phyloP scores from a whole-genome alignment of 108 stramenopile genomes.

The Nitzschia sp. region DNA sequence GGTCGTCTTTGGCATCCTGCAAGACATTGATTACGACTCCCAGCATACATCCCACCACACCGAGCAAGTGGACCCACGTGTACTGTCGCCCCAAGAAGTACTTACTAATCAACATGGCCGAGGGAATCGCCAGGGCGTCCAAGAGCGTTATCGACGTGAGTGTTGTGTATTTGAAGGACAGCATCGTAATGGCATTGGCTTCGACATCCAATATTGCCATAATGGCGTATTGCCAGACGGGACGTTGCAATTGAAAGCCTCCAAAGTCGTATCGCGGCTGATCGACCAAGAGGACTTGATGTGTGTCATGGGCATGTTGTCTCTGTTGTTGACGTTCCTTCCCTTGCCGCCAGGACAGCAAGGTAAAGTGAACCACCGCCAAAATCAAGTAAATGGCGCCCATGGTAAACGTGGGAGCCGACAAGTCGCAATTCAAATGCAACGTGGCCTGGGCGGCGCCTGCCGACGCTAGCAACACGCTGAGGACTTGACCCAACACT shows the following conservation, averaged over 20 bases:
- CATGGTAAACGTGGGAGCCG: constrained; percentile 50
- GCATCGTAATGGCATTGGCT: constrained; percentile 87
- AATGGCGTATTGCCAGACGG: constrained; percentile 55
- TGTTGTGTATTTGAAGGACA: constrained; percentile 92
- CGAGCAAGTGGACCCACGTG: constrained; percentile 66
- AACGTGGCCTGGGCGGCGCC: constrained; percentile 66
- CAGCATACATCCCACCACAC: constrained; percentile 77
- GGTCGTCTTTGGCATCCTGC: constrained; percentile 71
- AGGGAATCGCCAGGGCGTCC: constrained; percentile 93
- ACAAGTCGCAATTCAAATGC: constrained; percentile 44
- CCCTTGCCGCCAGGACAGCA: neutral
- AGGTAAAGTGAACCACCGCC: constrained; percentile 19
- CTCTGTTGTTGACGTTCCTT: constrained; percentile 12
- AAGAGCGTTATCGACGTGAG: constrained; percentile 91
- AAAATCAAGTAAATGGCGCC: constrained; percentile 56
- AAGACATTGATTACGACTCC: constrained; percentile 84
- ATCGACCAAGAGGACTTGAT: neutral
- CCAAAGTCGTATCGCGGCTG: constrained; percentile 11
- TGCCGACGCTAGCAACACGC: constrained; percentile 49
- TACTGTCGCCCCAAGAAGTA: constrained; percentile 74
- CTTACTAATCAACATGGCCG: constrained; percentile 87
- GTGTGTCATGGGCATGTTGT: constrained; percentile 6
- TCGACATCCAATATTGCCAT: constrained; percentile 89
- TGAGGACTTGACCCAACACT: constrained; percentile 58
- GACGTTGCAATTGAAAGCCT: constrained; percentile 42